Conservation (phyloP, 2,329 filamentous ascomycete species). For the Sarocladium oryzae region DNA sequence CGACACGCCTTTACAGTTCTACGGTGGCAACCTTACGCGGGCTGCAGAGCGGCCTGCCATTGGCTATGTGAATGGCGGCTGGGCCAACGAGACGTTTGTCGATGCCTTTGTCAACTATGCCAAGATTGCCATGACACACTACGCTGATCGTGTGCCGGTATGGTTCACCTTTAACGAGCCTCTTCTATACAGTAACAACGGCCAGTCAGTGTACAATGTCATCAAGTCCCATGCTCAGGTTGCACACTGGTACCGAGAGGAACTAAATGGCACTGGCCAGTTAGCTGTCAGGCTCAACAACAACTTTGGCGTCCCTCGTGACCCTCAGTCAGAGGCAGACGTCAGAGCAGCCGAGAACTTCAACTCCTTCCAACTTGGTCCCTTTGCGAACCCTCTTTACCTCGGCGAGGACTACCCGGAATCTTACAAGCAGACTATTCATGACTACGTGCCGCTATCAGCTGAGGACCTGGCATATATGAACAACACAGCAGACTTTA, state of each 20-base stretch:
- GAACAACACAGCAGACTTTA: conserved; percentile 45
- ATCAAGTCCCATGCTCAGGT: conserved; percentile 43
- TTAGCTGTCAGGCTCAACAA: conserved; percentile 43
- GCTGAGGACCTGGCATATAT: conserved; percentile 41
- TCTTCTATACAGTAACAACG: conserved; percentile 32
- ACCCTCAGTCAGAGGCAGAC: conserved; percentile 32
- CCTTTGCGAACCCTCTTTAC: conserved; percentile 47
- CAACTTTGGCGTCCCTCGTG: conserved; percentile 43
- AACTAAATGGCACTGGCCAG: conserved; percentile 42
- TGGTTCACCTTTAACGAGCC: conserved; percentile 52
- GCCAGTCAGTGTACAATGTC: conserved; percentile 31
- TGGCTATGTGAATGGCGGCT: conserved; percentile 35
- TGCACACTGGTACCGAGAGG: conserved; percentile 48
- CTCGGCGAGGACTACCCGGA: conserved; percentile 44
- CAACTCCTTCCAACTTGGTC: conserved; percentile 40
- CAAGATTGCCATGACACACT: conserved; percentile 44
- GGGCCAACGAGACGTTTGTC: conserved; percentile 39
- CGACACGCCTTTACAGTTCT: conserved; percentile 40
- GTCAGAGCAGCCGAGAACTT: conserved; percentile 39
- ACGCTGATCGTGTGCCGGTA: conserved; percentile 42
- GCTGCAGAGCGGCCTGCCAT: conserved; percentile 20
- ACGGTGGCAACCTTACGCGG: conserved; percentile 23
- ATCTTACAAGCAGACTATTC: conserved; percentile 36
- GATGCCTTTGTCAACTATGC: conserved; percentile 48
- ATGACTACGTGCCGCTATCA: conserved; percentile 39